These are phyloP conservation scores for Cutaneotrichosporon curvatum DNA, from an alignment of 1,284 basidiomycete species.

Conservation along the genomic window DNA sequence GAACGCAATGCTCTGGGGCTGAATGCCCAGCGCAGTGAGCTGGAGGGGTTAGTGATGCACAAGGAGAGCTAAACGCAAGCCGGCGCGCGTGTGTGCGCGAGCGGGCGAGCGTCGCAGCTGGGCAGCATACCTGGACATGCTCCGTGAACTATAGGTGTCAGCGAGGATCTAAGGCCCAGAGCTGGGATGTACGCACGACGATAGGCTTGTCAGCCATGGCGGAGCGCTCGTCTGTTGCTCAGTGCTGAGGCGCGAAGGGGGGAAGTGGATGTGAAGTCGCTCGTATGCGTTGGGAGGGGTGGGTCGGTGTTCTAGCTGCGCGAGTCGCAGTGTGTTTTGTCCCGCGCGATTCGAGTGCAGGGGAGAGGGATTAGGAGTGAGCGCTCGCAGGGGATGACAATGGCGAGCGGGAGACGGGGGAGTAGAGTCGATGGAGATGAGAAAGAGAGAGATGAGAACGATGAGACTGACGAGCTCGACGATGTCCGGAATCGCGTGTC, in stretches of 20 bases:
- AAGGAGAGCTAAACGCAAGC: neutral
- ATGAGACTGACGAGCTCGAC: too few relatives aligned
- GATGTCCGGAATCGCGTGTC: too few relatives aligned
- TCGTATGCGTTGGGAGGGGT: too few relatives aligned
- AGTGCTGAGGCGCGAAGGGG: neutral
- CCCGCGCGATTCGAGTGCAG: too few relatives aligned
- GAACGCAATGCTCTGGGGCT: constrained; percentile 95
- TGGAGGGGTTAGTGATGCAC: constrained; percentile 49
- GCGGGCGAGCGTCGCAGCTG: neutral
- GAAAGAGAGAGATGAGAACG: too few relatives aligned
- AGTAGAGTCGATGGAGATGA: too few relatives aligned
- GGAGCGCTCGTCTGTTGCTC: constrained; percentile 1
- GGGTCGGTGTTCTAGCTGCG: too few relatives aligned
- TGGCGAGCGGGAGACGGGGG: too few relatives aligned
- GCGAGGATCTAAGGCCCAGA: neutral
- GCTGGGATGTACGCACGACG: constrained; percentile 24
- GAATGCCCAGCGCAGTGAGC: constrained; percentile 91
- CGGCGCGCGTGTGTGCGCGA: neutral
- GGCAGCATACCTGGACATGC: constrained; percentile 49
- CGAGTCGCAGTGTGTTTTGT: too few relatives aligned
- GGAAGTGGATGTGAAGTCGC: neutral
- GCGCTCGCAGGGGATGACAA: too few relatives aligned
- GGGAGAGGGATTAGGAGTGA: too few relatives aligned
- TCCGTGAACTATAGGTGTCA: constrained; percentile 45
- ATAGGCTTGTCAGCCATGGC: constrained; percentile 45